Evolutionary conservation across 495 filamentous ascomycete species (phyloP).

Genomic region (Hypoxylon crocopeplum): DNA sequence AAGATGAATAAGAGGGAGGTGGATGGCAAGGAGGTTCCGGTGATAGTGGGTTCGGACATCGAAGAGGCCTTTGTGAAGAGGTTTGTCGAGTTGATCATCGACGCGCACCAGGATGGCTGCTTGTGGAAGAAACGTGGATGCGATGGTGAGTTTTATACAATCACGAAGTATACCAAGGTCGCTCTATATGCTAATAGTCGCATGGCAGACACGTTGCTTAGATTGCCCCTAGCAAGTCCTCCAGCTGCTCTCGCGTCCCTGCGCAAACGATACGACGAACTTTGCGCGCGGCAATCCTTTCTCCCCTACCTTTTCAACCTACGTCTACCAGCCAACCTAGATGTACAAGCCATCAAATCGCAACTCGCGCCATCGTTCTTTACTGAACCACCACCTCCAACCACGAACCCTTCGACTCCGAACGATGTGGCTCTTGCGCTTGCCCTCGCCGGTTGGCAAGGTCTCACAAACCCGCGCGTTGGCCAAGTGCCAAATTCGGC

Average conservation of each 20-base stretch:
- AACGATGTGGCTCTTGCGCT: conserved; percentile 75
- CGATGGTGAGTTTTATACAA: conserved; percentile 64
- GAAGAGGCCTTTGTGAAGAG: conserved; percentile 77
- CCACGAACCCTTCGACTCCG: conserved; percentile 42
- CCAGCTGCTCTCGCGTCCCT: conserved; percentile 62
- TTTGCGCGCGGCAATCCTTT: conserved; percentile 52
- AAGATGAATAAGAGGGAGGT: conserved; percentile 74
- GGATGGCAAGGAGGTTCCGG: conserved; percentile 66
- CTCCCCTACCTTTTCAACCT: conserved; percentile 62
- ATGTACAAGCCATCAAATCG: conserved; percentile 57
- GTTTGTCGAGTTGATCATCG: conserved; percentile 73
- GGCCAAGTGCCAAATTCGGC: conserved; percentile 67
- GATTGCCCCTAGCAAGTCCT: conserved; percentile 62
- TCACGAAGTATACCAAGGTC: conserved; percentile 43
- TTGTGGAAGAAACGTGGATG: conserved; percentile 86
- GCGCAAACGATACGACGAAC: conserved; percentile 65
- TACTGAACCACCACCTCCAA: conserved; percentile 46
- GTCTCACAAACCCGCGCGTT: conserved; percentile 66
- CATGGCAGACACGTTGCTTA: conserved; percentile 52
- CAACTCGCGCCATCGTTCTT: conserved; percentile 56
- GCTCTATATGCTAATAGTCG: conserved; percentile 56
- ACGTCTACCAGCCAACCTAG: conserved; percentile 51
- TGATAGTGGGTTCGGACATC: conserved; percentile 56
- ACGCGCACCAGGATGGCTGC: conserved; percentile 83
- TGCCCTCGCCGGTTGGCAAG: conserved; percentile 87